Base-by-base conservation (phyloP, 108 stramenopile species). In the Fistulifera solaris region DNA sequence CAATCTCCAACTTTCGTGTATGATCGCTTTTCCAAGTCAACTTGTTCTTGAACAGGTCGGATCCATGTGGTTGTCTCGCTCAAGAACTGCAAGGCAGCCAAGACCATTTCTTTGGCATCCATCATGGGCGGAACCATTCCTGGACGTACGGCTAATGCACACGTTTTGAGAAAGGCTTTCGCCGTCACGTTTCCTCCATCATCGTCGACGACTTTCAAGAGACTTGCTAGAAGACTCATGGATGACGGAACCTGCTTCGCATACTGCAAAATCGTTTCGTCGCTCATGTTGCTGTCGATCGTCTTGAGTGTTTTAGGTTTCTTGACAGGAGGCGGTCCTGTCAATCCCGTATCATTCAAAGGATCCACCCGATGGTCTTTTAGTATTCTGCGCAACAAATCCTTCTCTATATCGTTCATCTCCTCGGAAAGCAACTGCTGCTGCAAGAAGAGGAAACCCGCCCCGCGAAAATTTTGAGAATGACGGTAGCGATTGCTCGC, bases 71-170 rank as follows among this genome's bases (percentile, higher is more conserved):
- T 58, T 1, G 38, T 21, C n/a, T 59, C 54, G 23, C 76, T 75
- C 27, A 87, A 48, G 49, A 87, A 87, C 50, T 74, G 72, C 25
- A 87, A 64, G 27, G 70, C 81, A 1, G 79, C 71, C 66, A 80
- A 51, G 17, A 78, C 70, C 61, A 78, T 78, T 67, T 87, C 81
- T 57, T 87, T 83, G 15, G 81, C 75, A 67, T 87, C 85, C 73
- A 83, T 67, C 1, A 58, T 50, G 16, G 76, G 71, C 2, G 85
- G 85, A 14, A 83, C 66, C n/a, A 64, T 62, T 23, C 79, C 79
- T 13, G 85, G 85, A 25, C 61, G 52, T 38, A 80, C 61, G 1
- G 77, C 54, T 40, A 83, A 68, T 55, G 77, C 80, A 18, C 68
- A 67, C 10, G 73, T 62, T 55, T 72, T 65, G 17, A 87, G 49